phyloP scores from a whole-genome alignment of 2,329 filamentous ascomycete genomes.

The Arachnopeziza araneosa region DNA sequence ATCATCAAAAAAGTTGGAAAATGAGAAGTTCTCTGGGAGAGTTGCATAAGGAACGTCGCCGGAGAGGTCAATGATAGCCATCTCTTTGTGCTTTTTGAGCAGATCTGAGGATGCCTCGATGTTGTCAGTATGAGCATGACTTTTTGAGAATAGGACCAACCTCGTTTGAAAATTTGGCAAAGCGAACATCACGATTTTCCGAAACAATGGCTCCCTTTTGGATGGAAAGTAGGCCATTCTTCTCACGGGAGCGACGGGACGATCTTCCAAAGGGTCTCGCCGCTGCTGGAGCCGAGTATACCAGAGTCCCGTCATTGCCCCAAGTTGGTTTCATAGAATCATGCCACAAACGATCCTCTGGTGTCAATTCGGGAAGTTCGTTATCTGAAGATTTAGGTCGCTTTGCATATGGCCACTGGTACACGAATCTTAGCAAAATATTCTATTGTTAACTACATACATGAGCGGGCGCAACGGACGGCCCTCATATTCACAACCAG shows the following conservation, averaged over 20 bases:
- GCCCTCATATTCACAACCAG: constrained; percentile 22
- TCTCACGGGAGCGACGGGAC: constrained; percentile 24
- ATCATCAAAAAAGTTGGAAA: constrained; percentile 43
- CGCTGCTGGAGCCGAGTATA: constrained; percentile 51
- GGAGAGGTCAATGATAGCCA: constrained; percentile 47
- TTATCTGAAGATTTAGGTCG: constrained; percentile 62
- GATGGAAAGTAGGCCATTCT: constrained; percentile 45
- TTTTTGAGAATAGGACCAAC: constrained; percentile 30
- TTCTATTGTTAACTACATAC: constrained; percentile 32
- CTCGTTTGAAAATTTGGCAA: constrained; percentile 57
- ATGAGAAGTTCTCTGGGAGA: constrained; percentile 40
- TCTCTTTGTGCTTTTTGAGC: constrained; percentile 48
- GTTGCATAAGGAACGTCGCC: constrained; percentile 56
- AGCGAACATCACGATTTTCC: constrained; percentile 58
- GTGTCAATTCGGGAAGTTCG: constrained; percentile 55
- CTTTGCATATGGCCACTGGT: constrained; percentile 83
- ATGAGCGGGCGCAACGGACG: constrained; percentile 30
- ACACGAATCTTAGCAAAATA: constrained; percentile 42
- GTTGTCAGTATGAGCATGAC: constrained; percentile 13
- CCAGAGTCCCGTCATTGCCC: constrained; percentile 66
- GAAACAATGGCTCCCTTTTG: constrained; percentile 54
- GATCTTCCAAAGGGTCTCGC: constrained; percentile 29
- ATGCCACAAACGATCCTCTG: constrained; percentile 62
- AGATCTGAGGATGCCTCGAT: constrained; percentile 49
- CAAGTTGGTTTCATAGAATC: constrained; percentile 73